A percentile compares a stretch with the other conserved stretches of the same genome.
Evolutionary conservation across 208 protist species (phyloP).

Genomic region (Crithidia mellificae): DNA sequence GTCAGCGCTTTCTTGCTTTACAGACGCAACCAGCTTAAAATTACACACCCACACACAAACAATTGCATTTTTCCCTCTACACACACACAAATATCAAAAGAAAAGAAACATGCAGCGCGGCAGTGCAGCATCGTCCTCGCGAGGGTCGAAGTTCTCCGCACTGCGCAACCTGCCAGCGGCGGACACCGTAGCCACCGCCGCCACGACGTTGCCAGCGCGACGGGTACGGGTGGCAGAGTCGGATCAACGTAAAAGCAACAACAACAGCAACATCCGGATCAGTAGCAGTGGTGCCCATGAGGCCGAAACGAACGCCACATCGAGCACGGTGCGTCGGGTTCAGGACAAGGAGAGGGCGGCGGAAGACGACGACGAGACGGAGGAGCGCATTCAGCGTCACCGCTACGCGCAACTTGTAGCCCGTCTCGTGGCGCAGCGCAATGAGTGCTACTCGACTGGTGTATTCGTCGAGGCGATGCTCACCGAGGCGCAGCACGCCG

Average conservation of each 20-base stretch:
- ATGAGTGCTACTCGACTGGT: conserved; percentile 60
- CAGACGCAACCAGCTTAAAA: no score
- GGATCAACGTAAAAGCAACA: not conserved
- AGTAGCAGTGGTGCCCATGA: no score
- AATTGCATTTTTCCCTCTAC: not conserved
- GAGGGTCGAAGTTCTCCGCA: conserved; percentile 8
- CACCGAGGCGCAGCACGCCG: conserved; percentile 41
- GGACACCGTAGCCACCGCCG: not conserved
- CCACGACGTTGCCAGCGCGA: not conserved
- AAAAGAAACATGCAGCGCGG: not conserved
- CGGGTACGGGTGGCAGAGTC: not conserved
- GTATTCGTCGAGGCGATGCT: conserved; percentile 86
- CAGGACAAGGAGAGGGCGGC: conserved; percentile 20
- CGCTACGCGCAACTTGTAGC: conserved; percentile 75
- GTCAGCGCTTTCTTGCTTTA: conserved; percentile 17
- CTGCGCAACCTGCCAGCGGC: conserved; percentile 10
- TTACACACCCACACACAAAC: not conserved
- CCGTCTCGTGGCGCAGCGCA: conserved; percentile 44
- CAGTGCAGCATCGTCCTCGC: not conserved
- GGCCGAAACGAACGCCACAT: not conserved
- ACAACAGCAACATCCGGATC: no score
- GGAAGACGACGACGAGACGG: conserved; percentile 43
- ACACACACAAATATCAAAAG: not conserved
- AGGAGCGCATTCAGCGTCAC: conserved; percentile 59
- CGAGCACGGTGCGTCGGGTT: conserved; percentile 32